Conservation (phyloP, 192 early-diverging fungal genomes). For the Umbelopsis vinacea region DNA sequence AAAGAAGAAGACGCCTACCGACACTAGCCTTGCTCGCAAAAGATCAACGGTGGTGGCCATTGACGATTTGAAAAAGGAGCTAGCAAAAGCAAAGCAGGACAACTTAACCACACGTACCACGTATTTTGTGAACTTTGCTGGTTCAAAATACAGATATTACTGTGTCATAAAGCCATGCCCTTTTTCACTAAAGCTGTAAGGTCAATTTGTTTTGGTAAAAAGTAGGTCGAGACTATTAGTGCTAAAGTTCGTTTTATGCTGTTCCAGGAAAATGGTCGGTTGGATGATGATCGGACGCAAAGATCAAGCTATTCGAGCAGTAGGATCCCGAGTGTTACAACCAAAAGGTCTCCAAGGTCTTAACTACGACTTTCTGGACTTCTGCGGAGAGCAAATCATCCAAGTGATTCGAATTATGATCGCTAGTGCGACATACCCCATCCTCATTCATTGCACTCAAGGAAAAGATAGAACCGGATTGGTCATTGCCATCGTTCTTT, state of each 20-base stretch:
- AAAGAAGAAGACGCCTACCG: neutral
- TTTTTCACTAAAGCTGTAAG: conserved; percentile 30
- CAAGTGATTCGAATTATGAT: conserved; percentile 58
- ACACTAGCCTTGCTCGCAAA: neutral
- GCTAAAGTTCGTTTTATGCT: neutral
- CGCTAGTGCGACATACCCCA: conserved; percentile 58
- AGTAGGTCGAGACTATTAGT: neutral
- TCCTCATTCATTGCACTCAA: conserved; percentile 69
- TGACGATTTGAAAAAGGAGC: neutral
- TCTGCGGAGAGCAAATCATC: conserved; percentile 43
- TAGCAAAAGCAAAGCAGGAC: neutral
- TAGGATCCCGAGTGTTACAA: conserved; percentile 35
- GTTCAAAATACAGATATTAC: conserved; percentile 33
- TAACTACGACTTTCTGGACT: conserved; percentile 45
- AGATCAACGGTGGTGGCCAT: conserved; percentile 6
- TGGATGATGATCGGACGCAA: conserved; percentile 37
- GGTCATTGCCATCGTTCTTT: conserved; percentile 56
- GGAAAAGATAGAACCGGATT: conserved; percentile 76
- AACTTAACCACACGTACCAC: conserved; percentile 5
- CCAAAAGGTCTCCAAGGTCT: conserved; percentile 48
- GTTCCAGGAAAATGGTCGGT: conserved; percentile 34
- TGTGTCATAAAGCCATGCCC: conserved; percentile 36
- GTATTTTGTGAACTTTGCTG: conserved; percentile 43
- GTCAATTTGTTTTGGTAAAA: too few species aligned
- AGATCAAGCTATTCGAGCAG: conserved; percentile 29